Percentiles rank a stretch among this genome's conserved stretches.
phyloP scores from a whole-genome alignment of 129 eudicot species.

The Glebionis coronaria region DNA sequence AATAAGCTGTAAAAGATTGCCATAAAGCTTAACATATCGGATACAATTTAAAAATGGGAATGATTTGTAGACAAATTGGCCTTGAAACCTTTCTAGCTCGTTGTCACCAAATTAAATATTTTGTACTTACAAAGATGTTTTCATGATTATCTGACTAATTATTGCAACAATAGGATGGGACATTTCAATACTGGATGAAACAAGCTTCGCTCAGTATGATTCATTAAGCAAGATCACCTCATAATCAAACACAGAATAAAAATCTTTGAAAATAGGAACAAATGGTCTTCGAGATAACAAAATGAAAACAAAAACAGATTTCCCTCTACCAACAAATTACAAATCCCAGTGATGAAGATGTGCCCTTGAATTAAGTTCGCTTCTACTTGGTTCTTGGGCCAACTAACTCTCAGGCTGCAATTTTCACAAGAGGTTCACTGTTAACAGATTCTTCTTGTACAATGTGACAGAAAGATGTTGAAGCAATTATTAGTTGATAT shows the following conservation, averaged over 20 bases:
- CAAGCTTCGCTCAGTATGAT: background rate
- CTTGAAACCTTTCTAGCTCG: too few species aligned
- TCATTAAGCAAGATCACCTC: constrained; percentile 1
- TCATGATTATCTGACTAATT: too few species aligned
- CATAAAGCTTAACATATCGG: too few species aligned
- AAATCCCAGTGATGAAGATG: constrained; percentile 6
- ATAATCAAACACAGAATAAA: constrained; percentile 14
- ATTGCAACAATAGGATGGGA: background rate
- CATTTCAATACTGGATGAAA: background rate
- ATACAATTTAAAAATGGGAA: too few species aligned
- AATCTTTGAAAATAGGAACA: constrained; percentile 23
- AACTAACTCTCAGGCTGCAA: constrained; percentile 50
- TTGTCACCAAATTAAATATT: too few species aligned
- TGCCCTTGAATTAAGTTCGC: constrained; percentile 28
- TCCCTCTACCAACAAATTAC: constrained; percentile 32
- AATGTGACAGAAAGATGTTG: too few species aligned
- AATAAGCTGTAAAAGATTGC: too few species aligned
- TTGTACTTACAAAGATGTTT: too few species aligned
- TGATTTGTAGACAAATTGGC: too few species aligned
- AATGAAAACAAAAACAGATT: constrained; percentile 17
- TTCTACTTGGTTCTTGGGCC: constrained; percentile 50
- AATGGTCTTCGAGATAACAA: constrained; percentile 10
- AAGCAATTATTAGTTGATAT: too few species aligned
- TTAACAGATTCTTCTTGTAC: too few species aligned
- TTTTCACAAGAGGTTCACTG: background rate